phyloP scores from a whole-genome alignment of 2,329 filamentous ascomycete genomes.

The Trichoderma sp. region DNA sequence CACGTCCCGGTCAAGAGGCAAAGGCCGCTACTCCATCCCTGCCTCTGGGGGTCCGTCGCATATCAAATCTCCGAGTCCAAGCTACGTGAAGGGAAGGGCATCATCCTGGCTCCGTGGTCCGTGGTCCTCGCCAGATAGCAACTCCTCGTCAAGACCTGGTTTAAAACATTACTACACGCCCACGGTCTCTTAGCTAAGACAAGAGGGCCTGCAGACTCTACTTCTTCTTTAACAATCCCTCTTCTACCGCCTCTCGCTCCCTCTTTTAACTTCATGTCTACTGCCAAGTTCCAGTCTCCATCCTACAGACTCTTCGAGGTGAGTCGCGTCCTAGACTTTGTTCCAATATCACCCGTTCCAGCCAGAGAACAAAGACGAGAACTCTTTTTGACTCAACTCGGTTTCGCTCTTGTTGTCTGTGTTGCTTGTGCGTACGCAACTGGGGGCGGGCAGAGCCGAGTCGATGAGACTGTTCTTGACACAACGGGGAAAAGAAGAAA shows the following conservation, averaged over 20 bases:
- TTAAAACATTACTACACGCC: slow-evolving; percentile 39
- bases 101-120: slow-evolving; percentile 38
- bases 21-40: slow-evolving; percentile 36
- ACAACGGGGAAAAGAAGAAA: slow-evolving; percentile 27
- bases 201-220: slow-evolving; percentile 42
- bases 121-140: slow-evolving; percentile 42
- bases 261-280: slow-evolving; percentile 58
- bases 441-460: background rate
- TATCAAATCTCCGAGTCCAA: slow-evolving; percentile 47
- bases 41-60: slow-evolving; percentile 36
- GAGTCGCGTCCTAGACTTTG: slow-evolving; percentile 48
- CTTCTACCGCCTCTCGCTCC: slow-evolving; percentile 38
- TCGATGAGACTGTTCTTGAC: slow-evolving; percentile 29
- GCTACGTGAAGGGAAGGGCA: slow-evolving; percentile 36
- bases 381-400: slow-evolving; percentile 4
- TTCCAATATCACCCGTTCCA: slow-evolving; percentile 33
- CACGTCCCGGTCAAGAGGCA: slow-evolving; percentile 38
- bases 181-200: slow-evolving; percentile 43
- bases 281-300: slow-evolving; percentile 56
- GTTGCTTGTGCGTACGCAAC: background rate
- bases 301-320: slow-evolving; percentile 63
- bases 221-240: slow-evolving; percentile 41
- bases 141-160: slow-evolving; percentile 43
- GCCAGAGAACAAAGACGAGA: background rate
- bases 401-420: background rate